Percentiles rank a stretch among this genome's conserved stretches.
Evolutionary conservation across 768 basidiomycete genomes (phyloP).

Genomic region (Pleurotus tuoliensis): DNA sequence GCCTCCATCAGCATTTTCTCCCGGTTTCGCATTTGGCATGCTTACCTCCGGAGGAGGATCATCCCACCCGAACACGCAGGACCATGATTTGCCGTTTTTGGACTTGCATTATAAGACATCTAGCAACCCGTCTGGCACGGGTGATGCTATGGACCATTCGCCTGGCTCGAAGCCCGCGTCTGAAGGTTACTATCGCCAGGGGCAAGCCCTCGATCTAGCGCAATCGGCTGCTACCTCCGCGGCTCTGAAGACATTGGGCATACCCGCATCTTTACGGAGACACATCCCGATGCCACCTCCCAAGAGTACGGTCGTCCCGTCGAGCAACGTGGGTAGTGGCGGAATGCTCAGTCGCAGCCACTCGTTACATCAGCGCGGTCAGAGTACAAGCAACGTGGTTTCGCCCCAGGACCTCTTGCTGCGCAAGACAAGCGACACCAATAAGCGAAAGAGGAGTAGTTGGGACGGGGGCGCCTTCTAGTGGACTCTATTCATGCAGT

Average conservation of each 20-base stretch:
- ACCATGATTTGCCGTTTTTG: constrained; percentile 59
- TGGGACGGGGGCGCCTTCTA: constrained; percentile 46
- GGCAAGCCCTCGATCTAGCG: constrained; percentile 49
- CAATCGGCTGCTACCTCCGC: constrained; percentile 26
- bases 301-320: constrained; percentile 29
- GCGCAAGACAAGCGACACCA: constrained; percentile 32
- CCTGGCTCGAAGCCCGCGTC: constrained; percentile 10
- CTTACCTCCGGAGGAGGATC: constrained; percentile 6
- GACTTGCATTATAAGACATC: constrained; percentile 66
- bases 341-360: constrained; percentile 23
- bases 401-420: constrained; percentile 49
- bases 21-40: constrained; percentile 11
- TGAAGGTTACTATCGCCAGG: constrained; percentile 28
- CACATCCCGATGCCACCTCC: constrained; percentile 19
- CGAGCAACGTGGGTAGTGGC: constrained; percentile 13
- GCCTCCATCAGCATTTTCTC: constrained; percentile 1
- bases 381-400: constrained; percentile 36
- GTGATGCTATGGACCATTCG: constrained; percentile 13
- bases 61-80: constrained; percentile 12
- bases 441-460: constrained; percentile 55
- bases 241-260: constrained; percentile 15
- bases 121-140: constrained; percentile 6
- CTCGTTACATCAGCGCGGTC: constrained; percentile 36
- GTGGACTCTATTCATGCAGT: no score
- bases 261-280: background rate